Percentiles rank a stretch among this genome's conserved stretches.
phyloP scores from a whole-genome alignment of 2,329 filamentous ascomycete genomes.

The Didymella segeticola region DNA sequence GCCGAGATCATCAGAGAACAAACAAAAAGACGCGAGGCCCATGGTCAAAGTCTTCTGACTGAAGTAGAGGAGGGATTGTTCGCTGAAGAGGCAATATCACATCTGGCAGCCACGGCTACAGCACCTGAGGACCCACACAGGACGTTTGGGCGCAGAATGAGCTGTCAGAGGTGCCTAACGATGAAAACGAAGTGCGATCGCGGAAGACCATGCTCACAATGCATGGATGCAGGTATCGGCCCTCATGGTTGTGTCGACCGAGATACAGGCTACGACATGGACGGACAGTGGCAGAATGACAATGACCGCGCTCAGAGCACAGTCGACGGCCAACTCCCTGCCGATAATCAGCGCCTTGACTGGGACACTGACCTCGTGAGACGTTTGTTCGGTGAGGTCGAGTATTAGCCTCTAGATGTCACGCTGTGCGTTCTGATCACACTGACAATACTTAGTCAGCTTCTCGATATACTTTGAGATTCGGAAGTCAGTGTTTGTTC shows the following conservation, averaged over 20 bases:
- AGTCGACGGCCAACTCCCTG: constrained; percentile 18
- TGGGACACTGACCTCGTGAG: constrained; percentile 38
- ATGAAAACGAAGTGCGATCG: constrained; percentile 99
- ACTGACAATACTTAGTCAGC: background rate
- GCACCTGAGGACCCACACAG: constrained; percentile 77
- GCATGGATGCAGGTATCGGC: constrained; percentile 92
- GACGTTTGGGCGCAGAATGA: constrained; percentile 92
- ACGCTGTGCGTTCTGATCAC: background rate
- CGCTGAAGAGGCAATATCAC: background rate
- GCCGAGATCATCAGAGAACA: background rate
- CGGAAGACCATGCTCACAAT: constrained; percentile 91
- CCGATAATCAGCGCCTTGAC: constrained; percentile 24
- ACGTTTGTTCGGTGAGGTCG: constrained; percentile 31
- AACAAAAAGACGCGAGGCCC: background rate
- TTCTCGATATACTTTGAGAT: background rate
- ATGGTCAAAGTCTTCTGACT: background rate
- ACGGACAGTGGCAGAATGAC: constrained; percentile 70
- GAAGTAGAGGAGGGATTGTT: background rate
- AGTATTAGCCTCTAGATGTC: background rate
- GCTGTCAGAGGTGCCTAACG: constrained; percentile 97
- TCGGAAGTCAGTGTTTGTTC: background rate
- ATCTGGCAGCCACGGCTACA: constrained; percentile 42
- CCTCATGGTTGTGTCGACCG: constrained; percentile 95
- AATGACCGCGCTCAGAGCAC: background rate
- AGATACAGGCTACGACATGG: constrained; percentile 94